phyloP scores from a whole-genome alignment of 495 filamentous ascomycete species.

The Penicillium herquei region DNA sequence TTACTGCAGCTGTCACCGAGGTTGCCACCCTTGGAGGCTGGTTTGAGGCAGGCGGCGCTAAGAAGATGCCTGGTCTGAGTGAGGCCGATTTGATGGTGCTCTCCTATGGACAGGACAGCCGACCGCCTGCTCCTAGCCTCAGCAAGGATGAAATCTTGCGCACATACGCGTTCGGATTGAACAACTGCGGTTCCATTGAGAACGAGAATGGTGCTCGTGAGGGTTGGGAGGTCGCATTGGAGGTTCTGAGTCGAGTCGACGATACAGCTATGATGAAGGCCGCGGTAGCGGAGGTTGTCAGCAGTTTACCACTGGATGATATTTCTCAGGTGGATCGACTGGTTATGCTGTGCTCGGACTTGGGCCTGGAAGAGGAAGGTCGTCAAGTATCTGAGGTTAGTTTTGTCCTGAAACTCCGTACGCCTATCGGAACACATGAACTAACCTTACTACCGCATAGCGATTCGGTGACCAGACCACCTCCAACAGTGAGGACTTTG shows the following conservation, averaged over 20 bases:
- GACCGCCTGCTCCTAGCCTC: constrained; percentile 17
- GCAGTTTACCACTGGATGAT: constrained; percentile 61
- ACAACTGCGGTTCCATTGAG: constrained; percentile 41
- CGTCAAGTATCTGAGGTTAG: constrained; percentile 70
- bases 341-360: constrained; percentile 63
- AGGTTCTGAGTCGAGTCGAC: constrained; percentile 71
- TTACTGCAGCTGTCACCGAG: constrained; percentile 75
- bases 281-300: constrained; percentile 63
- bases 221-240: constrained; percentile 85
- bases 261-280: constrained; percentile 63
- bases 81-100: constrained; percentile 63
- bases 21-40: constrained; percentile 72
- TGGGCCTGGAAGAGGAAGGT: constrained; percentile 69
- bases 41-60: constrained; percentile 47
- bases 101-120: constrained; percentile 45
- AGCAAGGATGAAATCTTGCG: constrained; percentile 68
- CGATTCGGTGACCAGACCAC: constrained; percentile 72
- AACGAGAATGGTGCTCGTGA: constrained; percentile 47
- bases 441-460: constrained; percentile 39
- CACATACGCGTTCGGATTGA: constrained; percentile 62
- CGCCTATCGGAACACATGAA: background rate
- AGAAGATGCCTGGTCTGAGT: constrained; percentile 44
- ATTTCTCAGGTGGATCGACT: constrained; percentile 69
- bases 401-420: background rate
- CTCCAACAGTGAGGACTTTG: constrained; percentile 67